These are phyloP conservation scores for Fusarium sp. DNA, from an alignment of 2,329 filamentous ascomycete genomes.

Conservation along the genomic window DNA sequence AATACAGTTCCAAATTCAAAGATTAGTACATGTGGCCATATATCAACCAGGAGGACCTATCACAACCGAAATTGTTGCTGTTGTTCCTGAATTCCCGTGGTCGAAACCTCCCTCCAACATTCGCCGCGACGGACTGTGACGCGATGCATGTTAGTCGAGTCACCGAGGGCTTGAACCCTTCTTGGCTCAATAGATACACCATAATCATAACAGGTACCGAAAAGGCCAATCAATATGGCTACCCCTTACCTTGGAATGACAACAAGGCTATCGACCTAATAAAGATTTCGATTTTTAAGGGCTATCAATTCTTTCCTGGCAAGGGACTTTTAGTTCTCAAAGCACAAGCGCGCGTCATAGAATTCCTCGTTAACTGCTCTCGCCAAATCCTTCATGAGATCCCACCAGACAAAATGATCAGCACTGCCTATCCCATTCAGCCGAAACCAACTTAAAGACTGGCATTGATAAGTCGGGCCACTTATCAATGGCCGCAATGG, in stretches of 20 bases:
- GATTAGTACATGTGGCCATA: constrained; percentile 60
- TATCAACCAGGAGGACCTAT: constrained; percentile 69
- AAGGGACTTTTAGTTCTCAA: constrained; percentile 64
- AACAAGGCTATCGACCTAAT: too few relatives aligned
- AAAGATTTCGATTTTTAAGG: constrained; percentile 11
- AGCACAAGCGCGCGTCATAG: constrained; percentile 59
- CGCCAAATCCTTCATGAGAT: constrained; percentile 65
- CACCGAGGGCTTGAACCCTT: constrained; percentile 39
- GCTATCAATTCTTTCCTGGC: constrained; percentile 56
- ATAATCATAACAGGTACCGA: constrained; percentile 52
- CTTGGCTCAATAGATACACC: constrained; percentile 45
- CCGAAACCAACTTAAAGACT: constrained; percentile 53
- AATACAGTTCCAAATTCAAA: constrained; percentile 42
- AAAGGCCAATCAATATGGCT: not conserved
- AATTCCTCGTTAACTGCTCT: constrained; percentile 63
- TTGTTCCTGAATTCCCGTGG: constrained; percentile 66
- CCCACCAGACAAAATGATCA: constrained; percentile 44
- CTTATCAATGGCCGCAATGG: constrained; percentile 50
- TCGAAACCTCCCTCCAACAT: constrained; percentile 58
- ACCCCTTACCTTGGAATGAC: too few relatives aligned
- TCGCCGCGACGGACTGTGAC: constrained; percentile 59
- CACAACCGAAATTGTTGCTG: constrained; percentile 55
- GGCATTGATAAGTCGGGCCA: constrained; percentile 36
- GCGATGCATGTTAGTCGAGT: constrained; percentile 48
- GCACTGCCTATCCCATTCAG: constrained; percentile 47